Evolutionary conservation across 2,329 filamentous ascomycete genomes (phyloP).

Genomic region (Ophiostoma piceae): DNA sequence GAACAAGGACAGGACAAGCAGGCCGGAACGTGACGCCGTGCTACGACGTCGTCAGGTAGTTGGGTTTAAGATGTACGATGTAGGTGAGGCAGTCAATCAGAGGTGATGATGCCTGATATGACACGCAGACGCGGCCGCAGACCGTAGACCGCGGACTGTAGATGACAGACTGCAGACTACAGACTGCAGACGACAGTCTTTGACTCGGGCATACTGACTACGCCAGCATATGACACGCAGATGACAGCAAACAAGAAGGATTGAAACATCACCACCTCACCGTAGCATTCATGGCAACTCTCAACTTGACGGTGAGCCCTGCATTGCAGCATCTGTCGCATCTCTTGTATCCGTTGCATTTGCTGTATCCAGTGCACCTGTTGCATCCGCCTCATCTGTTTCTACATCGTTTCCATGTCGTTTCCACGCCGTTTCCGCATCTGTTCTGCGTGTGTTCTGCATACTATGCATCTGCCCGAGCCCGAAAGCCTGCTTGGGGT

Average conservation of each 20-base stretch:
- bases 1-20: background rate
- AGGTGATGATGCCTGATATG: background rate
- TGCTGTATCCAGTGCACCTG: background rate
- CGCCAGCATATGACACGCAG: background rate
- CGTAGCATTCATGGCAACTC: constrained; percentile 2
- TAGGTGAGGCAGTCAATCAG: background rate
- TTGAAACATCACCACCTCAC: constrained; percentile 1
- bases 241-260: background rate
- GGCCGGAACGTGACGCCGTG: constrained; percentile 5
- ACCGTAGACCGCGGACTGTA: background rate
- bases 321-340: background rate
- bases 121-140: background rate
- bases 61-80: background rate
- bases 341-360: no score
- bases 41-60: background rate
- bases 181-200: background rate
- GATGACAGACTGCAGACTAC: background rate
- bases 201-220: no score
- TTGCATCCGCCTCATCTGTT: background rate
- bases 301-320: background rate
- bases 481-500: constrained; percentile 6
- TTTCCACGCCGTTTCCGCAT: background rate
- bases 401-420: background rate
- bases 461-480: background rate
- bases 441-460: constrained; percentile 1